Evolutionary conservation across 2,329 filamentous ascomycete genomes (phyloP), one percentile per base, ranked within the genome.

Genomic region (Fusarium sp.): DNA sequence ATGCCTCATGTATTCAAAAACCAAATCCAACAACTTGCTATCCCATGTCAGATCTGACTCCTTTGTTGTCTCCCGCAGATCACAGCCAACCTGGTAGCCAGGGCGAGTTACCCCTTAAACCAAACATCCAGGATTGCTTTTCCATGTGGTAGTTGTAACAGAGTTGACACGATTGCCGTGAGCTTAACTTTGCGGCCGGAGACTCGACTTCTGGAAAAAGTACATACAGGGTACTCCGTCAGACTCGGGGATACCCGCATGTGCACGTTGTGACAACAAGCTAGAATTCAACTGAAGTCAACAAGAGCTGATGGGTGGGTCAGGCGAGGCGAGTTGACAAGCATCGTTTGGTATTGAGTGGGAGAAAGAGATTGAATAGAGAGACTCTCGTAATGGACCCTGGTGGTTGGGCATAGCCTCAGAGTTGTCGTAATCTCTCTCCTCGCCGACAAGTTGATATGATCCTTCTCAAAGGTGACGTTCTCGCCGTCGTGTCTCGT

Each of bases 171-270:
- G 10, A 31, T 31, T 31, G 28, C 10, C 10, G 28, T 31, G 55
- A 57, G 61, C 63, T 66, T 46, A 50, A 52, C 58, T 49, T 44
- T 24, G 39, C 36, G 60, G 28, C 28, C 43, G 26, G 51, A 40
- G 42, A 56, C 22, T 63, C 53, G 36, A 31, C 43, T 42, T 58
- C 40, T 53, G 22, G 18, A 18, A 49, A 52, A 51, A 39, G 48
- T 49, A 64, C 18, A 20, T 43, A 61, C 38, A 24, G 28, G 28
- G 46, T 31, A 34, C 43, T 26, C 54, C 43, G 45, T 17, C 33
- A 46, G 26, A 48, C 42, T 65, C 45, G 53, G 53, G 69, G 66
- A 66, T 61, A 56, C 62, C 45, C 45, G 62, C 69, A 72, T 61
- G 33, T 53, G 43, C 54, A 67, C 43, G 61, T 36, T 59, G 52